Evolutionary conservation across 2,329 filamentous ascomycete genomes (phyloP), one percentile per base, ranked within the genome.

Genomic region (Botrytis hyacinthi): DNA sequence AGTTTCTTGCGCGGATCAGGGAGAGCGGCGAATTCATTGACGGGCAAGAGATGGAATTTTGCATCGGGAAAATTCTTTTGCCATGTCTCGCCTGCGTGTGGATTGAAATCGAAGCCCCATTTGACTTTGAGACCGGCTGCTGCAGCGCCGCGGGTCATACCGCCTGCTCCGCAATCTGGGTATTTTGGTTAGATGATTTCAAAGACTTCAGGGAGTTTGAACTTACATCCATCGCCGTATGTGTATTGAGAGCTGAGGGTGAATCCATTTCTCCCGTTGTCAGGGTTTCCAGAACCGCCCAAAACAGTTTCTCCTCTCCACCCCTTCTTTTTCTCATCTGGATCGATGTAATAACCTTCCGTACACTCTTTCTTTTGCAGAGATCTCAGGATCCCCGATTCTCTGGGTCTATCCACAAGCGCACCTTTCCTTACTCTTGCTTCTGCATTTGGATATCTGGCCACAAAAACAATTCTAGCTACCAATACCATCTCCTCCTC

Each of bases 101-200:
- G 5, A n/a, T 74, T 87, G 22, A 87, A 84, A 77, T 97, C 93
- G 7, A 94, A 86, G 0, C 87, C 90, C 79, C 88, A 89, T 16
- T 83, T 81, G 0, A 93, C 78, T 10, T 85, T 81, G 14, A 94
- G 82, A 0, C 92, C 91, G 0, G 87, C 87, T 44, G 82, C 76
- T n/a, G 78, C 75, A 0, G 91, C 91, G 0, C 92, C 93, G 5
- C 86, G 83, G 0, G 91, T 92, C 0, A 88, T 87, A 16, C 93
- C 93, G 0, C 93, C 92, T 2, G 88, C 91, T 2, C 93, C 92
- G 51, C 88, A 91, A 75, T 93, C 75, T 78, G 35, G 14, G 14
- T 1, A 1, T 0, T 10, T 18, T 29, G 57, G 44, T 10, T 37
- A 73, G 66, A 42, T 67, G 48, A 40, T 40, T 40, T 8, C 9